These are phyloP conservation scores for Pythium brachiatum DNA, from an alignment of 352 stramenopile species.

Conservation along the genomic window DNA sequence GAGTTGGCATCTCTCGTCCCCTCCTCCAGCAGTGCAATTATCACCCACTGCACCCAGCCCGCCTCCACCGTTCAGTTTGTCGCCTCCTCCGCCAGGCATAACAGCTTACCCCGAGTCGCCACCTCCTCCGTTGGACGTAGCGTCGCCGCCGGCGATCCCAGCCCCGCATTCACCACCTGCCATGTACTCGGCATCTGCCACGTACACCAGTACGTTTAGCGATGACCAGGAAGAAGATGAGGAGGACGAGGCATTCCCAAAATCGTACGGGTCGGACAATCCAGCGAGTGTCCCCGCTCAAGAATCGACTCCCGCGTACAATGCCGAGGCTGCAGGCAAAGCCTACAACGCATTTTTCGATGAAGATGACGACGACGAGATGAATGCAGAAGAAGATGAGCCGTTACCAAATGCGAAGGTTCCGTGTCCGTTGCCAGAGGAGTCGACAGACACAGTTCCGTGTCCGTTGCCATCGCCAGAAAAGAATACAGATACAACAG, in stretches of 20 bases:
- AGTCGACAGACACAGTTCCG: neutral
- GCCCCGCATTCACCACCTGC: slow-evolving; percentile 10
- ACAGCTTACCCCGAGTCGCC: slow-evolving; percentile 1
- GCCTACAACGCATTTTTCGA: slow-evolving; percentile 76
- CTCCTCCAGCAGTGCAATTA: slow-evolving; percentile 7
- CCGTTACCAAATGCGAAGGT: slow-evolving; percentile 30
- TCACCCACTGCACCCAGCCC: slow-evolving; percentile 14
- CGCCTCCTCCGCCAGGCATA: neutral
- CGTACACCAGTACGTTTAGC: neutral
- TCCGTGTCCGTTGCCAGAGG: neutral
- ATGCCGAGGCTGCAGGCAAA: slow-evolving; percentile 57
- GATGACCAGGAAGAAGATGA: slow-evolving; percentile 47
- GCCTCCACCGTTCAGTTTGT: slow-evolving; percentile 6
- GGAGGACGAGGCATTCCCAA: slow-evolving; percentile 76
- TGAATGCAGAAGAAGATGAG: slow-evolving; percentile 56
- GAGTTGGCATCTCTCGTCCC: neutral
- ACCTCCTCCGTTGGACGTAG: slow-evolving; percentile 13
- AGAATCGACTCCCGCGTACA: slow-evolving; percentile 37
- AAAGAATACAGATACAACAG: no score
- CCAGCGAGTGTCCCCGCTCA: slow-evolving; percentile 17
- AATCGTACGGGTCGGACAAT: slow-evolving; percentile 31
- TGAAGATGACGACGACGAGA: slow-evolving; percentile 42
- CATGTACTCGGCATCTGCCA: neutral
- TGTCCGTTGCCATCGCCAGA: neutral
- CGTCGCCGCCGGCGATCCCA: slow-evolving; percentile 10